Percentiles rank a stretch among this genome's conserved stretches.
phyloP scores from a whole-genome alignment of 176 grass and related monocot species.

The Phoenix roebelenii region DNA sequence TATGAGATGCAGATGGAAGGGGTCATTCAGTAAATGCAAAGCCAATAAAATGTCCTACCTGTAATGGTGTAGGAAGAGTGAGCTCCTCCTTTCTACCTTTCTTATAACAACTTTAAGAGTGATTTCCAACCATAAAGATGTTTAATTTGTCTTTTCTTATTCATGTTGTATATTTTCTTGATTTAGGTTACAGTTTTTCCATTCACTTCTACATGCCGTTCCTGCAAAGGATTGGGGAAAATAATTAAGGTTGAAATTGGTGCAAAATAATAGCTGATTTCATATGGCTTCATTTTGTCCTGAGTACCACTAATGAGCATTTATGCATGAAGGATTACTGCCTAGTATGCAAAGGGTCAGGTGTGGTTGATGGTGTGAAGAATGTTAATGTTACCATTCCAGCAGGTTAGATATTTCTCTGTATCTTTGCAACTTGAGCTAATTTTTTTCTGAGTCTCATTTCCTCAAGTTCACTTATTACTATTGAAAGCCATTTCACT shows the following conservation, averaged over 20 bases:
- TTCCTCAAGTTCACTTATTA: no score
- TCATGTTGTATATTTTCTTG: background rate
- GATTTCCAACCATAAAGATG: background rate
- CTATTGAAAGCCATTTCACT: no score
- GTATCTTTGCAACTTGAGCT: background rate
- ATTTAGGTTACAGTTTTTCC: constrained; percentile 71
- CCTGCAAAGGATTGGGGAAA: constrained; percentile 73
- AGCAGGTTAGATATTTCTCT: constrained; percentile 50
- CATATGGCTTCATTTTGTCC: background rate
- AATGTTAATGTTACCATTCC: constrained; percentile 65
- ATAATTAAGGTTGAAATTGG: constrained; percentile 63
- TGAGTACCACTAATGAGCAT: background rate
- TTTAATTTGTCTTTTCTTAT: constrained; percentile 7
- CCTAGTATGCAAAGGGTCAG: constrained; percentile 60
- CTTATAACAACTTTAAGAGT: background rate
- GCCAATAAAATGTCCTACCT: constrained; percentile 63
- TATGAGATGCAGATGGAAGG: constrained; percentile 61
- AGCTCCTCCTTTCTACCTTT: constrained; percentile 10
- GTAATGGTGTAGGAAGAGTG: constrained; percentile 72
- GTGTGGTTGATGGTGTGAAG: constrained; percentile 75
- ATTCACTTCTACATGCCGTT: constrained; percentile 66
- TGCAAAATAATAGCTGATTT: no score
- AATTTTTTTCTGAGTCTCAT: no score
- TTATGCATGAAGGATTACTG: constrained; percentile 58
- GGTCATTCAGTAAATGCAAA: constrained; percentile 68